Evolutionary conservation across 164 flowering plant genomes (phyloP).

Genomic region (Liriodendron chinense): DNA sequence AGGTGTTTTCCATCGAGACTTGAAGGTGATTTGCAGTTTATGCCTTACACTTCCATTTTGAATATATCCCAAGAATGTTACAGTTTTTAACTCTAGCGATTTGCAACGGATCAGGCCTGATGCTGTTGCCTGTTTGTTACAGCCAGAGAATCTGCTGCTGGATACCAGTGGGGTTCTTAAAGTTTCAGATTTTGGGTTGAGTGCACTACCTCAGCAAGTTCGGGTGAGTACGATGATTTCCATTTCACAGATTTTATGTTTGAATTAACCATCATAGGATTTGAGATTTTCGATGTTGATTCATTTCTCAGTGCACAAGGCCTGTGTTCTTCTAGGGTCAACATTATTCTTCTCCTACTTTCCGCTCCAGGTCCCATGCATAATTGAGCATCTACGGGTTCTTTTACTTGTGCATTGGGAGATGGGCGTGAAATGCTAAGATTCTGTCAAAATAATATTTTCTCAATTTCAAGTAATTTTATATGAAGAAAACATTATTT

Average conservation of each 20-base stretch:
- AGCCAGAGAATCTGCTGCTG: slow-evolving; percentile 95
- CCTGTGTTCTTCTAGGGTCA: too few relatives aligned
- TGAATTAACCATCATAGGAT: too few relatives aligned
- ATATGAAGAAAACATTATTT: not conserved
- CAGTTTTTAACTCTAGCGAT: not conserved
- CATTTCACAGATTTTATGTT: not conserved
- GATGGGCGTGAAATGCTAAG: too few relatives aligned
- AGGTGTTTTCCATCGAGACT: slow-evolving; percentile 91
- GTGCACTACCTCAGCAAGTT: slow-evolving; percentile 97
- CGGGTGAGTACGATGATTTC: slow-evolving; percentile 53
- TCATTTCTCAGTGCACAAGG: too few relatives aligned
- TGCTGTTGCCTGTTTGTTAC: slow-evolving; percentile 11
- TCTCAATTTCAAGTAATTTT: too few relatives aligned
- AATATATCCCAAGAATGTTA: not conserved
- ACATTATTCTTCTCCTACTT: too few relatives aligned
- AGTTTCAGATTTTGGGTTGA: slow-evolving; percentile 97
- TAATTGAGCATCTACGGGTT: too few relatives aligned
- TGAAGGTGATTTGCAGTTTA: slow-evolving; percentile 49
- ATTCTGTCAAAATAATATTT: too few relatives aligned
- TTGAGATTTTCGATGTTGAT: too few relatives aligned
- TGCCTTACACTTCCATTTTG: not conserved
- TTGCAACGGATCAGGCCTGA: not conserved
- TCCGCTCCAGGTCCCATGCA: too few relatives aligned
- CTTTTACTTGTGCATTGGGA: too few relatives aligned
- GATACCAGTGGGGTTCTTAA: slow-evolving; percentile 88